These are phyloP conservation scores for Plantago major DNA, from an alignment of 257 asterid genomes.

Conservation along the genomic window DNA sequence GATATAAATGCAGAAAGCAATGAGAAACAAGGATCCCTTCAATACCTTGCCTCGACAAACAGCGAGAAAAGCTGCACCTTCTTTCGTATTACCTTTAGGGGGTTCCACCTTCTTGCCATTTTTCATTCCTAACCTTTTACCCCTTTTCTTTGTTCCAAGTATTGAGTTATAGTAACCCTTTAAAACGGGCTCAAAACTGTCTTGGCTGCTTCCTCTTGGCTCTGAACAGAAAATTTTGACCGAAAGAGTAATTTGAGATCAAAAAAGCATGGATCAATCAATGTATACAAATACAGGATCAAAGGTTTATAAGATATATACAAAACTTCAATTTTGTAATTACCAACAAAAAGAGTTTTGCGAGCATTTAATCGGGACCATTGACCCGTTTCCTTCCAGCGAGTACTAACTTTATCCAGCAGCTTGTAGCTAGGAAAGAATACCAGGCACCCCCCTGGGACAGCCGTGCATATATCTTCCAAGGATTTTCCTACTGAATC, in stretches of 20 bases:
- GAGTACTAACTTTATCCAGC: slow-evolving; percentile 72
- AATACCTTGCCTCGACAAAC: slow-evolving; percentile 98
- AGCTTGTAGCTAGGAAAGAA: slow-evolving; percentile 97
- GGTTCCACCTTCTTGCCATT: slow-evolving; percentile 30
- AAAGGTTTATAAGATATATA: slow-evolving; percentile 5
- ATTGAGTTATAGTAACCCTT: slow-evolving; percentile 62
- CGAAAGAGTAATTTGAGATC: slow-evolving; percentile 20
- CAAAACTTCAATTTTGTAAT: slow-evolving; percentile 12
- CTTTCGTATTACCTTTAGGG: slow-evolving; percentile 34
- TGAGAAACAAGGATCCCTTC: slow-evolving; percentile 5
- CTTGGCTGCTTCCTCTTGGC: slow-evolving; percentile 88
- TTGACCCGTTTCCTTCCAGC: slow-evolving; percentile 95
- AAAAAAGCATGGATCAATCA: slow-evolving; percentile 7
- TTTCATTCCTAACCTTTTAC: slow-evolving; percentile 48
- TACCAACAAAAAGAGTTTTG: slow-evolving; percentile 83
- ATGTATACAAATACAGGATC: not conserved
- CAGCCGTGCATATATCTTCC: slow-evolving; percentile 80
- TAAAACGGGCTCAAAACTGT: slow-evolving; percentile 62
- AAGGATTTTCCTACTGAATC: slow-evolving; percentile 79
- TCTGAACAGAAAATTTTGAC: slow-evolving; percentile 37
- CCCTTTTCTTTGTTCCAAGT: slow-evolving; percentile 53
- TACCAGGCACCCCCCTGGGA: slow-evolving; percentile 92
- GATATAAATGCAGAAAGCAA: not conserved
- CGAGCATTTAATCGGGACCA: slow-evolving; percentile 81
- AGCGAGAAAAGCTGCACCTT: slow-evolving; percentile 92